These are phyloP conservation scores for Flaveria floridana DNA, from an alignment of 140 eudicot species.

Conservation along the genomic window DNA sequence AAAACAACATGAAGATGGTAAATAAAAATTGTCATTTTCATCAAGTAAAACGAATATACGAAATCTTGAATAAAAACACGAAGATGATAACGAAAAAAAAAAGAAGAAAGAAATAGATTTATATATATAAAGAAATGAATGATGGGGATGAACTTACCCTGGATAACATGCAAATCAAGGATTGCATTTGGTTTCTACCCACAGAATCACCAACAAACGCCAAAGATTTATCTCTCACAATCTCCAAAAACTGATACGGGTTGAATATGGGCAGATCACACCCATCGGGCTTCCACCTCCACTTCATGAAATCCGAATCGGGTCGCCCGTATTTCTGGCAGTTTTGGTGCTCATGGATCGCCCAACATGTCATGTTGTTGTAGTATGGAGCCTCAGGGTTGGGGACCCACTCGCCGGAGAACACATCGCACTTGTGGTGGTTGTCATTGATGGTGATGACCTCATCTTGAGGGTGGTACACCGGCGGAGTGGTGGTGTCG, in stretches of 20 bases:
- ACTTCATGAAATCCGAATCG: slow-evolving; percentile 65
- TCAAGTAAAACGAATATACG: not conserved
- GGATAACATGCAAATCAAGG: slow-evolving; percentile 70
- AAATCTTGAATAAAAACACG: slow-evolving; percentile 1
- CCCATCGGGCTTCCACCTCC: slow-evolving; percentile 78
- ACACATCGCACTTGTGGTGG: slow-evolving; percentile 55
- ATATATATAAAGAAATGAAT: not conserved
- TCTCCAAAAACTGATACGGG: slow-evolving; percentile 62
- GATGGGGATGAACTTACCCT: slow-evolving; percentile 40
- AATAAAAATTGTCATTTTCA: too few species aligned
- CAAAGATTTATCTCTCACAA: slow-evolving; percentile 56
- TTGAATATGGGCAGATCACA: slow-evolving; percentile 60
- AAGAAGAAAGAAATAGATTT: not conserved
- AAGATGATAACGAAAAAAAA: not conserved
- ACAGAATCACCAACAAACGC: slow-evolving; percentile 86
- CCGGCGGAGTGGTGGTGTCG: slow-evolving; percentile 11
- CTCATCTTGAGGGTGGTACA: slow-evolving; percentile 38
- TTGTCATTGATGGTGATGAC: slow-evolving; percentile 41
- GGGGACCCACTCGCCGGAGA: slow-evolving; percentile 70
- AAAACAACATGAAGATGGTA: too few species aligned
- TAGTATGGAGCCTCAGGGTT: slow-evolving; percentile 71
- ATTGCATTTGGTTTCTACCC: slow-evolving; percentile 77
- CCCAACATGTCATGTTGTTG: slow-evolving; percentile 65
- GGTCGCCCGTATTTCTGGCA: slow-evolving; percentile 78
- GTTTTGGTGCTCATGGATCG: slow-evolving; percentile 73